phyloP scores from a whole-genome alignment of 306 rosid genomes.

The Vicia villosa region DNA sequence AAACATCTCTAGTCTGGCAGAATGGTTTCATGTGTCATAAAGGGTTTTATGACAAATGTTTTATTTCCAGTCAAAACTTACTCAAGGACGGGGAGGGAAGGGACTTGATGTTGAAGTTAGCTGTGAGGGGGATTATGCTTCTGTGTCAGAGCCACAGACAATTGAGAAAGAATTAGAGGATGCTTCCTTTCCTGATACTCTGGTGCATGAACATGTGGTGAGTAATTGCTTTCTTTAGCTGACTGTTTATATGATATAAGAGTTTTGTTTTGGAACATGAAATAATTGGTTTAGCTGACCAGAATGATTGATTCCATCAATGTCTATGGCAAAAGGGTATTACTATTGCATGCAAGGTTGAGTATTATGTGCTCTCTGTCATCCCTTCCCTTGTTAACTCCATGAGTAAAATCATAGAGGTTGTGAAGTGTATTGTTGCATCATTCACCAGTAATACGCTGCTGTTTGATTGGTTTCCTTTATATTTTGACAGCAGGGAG shows the following conservation, averaged over 20 bases:
- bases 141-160: constrained; percentile 55
- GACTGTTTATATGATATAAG: constrained; percentile 5
- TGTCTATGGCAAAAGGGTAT: constrained; percentile 3
- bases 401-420: constrained; percentile 1
- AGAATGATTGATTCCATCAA: constrained; percentile 16
- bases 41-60: constrained; percentile 7
- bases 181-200: constrained; percentile 54
- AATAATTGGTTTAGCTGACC: neutral
- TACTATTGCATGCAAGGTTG: constrained; percentile 3
- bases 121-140: constrained; percentile 69
- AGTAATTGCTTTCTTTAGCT: constrained; percentile 40
- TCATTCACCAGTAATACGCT: neutral
- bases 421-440: constrained; percentile 17
- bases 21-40: neutral
- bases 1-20: constrained; percentile 10
- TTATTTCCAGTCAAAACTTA: constrained; percentile 65
- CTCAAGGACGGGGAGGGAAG: constrained; percentile 71
- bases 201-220: constrained; percentile 62
- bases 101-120: constrained; percentile 73
- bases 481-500: constrained; percentile 56
- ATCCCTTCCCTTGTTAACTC: constrained; percentile 10
- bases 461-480: constrained; percentile 3
- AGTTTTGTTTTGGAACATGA: constrained; percentile 11
- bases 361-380: constrained; percentile 9
- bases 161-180: constrained; percentile 66